A percentile compares a stretch with the other conserved stretches of the same genome.
These are phyloP conservation scores for Bipolaris gigantea DNA, from an alignment of 2,329 filamentous ascomycete species.

Conservation along the genomic window DNA sequence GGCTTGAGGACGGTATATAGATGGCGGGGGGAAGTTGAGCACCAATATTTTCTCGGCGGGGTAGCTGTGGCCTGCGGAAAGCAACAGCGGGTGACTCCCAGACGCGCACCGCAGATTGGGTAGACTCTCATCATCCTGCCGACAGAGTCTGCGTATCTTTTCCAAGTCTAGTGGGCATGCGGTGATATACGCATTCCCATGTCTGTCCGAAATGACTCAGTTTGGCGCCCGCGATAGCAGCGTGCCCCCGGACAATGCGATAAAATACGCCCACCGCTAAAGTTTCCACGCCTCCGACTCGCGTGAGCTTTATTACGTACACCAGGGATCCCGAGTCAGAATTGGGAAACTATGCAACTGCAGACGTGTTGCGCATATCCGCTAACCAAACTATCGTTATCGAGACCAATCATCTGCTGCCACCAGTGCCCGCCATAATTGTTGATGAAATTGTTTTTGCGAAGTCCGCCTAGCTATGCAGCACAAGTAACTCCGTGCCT, in stretches of 20 bases:
- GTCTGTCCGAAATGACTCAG: slow-evolving; percentile 24
- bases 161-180: slow-evolving; percentile 28
- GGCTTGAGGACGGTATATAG: slow-evolving; percentile 22
- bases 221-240: slow-evolving; percentile 9
- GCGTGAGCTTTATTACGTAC: slow-evolving; percentile 25
- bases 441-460: neutral
- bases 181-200: slow-evolving; percentile 18
- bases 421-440: neutral
- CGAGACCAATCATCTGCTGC: neutral
- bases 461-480: neutral
- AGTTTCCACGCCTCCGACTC: slow-evolving; percentile 19
- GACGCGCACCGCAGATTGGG: slow-evolving; percentile 38
- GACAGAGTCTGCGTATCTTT: slow-evolving; percentile 29
- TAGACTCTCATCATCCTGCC: slow-evolving; percentile 29
- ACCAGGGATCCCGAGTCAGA: slow-evolving; percentile 13
- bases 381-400: neutral
- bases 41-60: slow-evolving; percentile 35
- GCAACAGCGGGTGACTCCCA: slow-evolving; percentile 29
- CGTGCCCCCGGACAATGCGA: slow-evolving; percentile 13
- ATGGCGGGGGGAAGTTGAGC: slow-evolving; percentile 20
- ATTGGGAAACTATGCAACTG: slow-evolving; percentile 6
- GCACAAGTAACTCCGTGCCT: neutral
- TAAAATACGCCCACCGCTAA: slow-evolving; percentile 27
- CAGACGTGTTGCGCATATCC: neutral
- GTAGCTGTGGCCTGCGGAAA: slow-evolving; percentile 38